phyloP scores from a whole-genome alignment of 164 flowering plant species.

The Vitis vinifera region DNA sequence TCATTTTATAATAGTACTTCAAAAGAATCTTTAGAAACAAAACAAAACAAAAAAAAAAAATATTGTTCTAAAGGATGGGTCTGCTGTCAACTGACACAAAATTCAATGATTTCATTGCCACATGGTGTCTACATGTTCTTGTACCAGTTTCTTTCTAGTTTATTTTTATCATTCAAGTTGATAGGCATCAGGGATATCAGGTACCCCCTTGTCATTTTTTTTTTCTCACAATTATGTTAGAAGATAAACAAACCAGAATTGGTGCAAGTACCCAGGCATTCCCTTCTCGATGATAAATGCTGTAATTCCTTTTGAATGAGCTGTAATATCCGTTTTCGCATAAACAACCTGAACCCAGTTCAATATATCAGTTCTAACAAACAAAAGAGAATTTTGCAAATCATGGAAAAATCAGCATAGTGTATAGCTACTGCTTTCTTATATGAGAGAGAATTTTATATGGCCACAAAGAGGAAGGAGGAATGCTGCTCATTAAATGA shows the following conservation, averaged over 20 bases:
- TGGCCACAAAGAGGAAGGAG: not conserved
- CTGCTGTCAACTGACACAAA: not conserved
- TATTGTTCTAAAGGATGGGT: not conserved
- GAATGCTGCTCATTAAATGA: not conserved
- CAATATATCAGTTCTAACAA: constrained; percentile 17
- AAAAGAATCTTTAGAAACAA: no score
- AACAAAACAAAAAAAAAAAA: no score
- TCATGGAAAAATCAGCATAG: not conserved
- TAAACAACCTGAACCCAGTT: constrained; percentile 76
- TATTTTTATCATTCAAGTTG: not conserved
- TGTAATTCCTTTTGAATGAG: constrained; percentile 93
- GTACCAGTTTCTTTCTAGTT: not conserved
- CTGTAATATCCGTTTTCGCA: constrained; percentile 78
- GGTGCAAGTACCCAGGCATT: constrained; percentile 74
- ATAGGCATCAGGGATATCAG: not conserved
- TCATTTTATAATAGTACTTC: no score
- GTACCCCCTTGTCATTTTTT: not conserved
- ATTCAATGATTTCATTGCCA: not conserved
- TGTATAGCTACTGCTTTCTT: constrained; percentile 1
- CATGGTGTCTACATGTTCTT: not conserved
- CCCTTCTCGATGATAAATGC: constrained; percentile 98
- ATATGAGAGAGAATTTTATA: not conserved
- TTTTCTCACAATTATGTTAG: not conserved
- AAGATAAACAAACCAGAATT: not conserved
- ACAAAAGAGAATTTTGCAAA: not conserved